Percentiles rank a stretch among this genome's conserved stretches.
Evolutionary conservation across 768 basidiomycete genomes (phyloP).

Genomic region (Trametes cubensis): DNA sequence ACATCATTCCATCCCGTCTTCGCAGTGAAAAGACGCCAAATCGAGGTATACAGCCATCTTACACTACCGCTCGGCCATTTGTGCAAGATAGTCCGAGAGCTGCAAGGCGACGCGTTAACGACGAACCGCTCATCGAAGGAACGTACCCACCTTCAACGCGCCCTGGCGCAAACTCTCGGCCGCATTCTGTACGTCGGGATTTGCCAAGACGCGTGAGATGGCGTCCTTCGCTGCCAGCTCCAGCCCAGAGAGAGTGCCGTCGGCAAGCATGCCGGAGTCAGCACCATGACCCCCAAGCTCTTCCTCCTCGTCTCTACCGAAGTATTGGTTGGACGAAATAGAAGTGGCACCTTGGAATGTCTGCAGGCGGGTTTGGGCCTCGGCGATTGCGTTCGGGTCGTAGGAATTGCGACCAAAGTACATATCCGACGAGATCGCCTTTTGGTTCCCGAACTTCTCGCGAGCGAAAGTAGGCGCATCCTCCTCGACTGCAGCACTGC

Average conservation of each 20-base stretch:
- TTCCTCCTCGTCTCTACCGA: constrained; percentile 89
- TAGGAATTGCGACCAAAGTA: constrained; percentile 91
- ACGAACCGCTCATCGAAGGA: neutral
- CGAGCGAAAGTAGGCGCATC: constrained; percentile 80
- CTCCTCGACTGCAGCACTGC: constrained; percentile 41
- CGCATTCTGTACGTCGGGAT: constrained; percentile 86
- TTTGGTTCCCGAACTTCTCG: constrained; percentile 90
- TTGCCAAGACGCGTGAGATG: constrained; percentile 70
- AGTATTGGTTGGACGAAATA: constrained; percentile 96
- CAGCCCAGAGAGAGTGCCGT: constrained; percentile 53
- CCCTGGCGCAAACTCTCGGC: constrained; percentile 78
- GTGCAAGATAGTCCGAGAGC: constrained; percentile 53
- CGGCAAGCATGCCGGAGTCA: constrained; percentile 58
- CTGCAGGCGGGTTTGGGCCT: constrained; percentile 81
- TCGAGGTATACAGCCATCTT: constrained; percentile 2
- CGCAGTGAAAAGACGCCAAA: neutral
- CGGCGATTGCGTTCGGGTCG: constrained; percentile 67
- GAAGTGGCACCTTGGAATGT: constrained; percentile 89
- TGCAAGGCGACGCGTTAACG: constrained; percentile 26
- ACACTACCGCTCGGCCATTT: constrained; percentile 29
- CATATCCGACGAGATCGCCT: constrained; percentile 97
- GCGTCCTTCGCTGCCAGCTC: constrained; percentile 76
- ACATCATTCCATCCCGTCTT: constrained; percentile 2
- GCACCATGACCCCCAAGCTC: constrained; percentile 44
- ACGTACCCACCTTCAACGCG: constrained; percentile 71